Base-by-base conservation (phyloP, 2,329 filamentous ascomycete genomes). In the Hymenoscyphus occultus region DNA sequence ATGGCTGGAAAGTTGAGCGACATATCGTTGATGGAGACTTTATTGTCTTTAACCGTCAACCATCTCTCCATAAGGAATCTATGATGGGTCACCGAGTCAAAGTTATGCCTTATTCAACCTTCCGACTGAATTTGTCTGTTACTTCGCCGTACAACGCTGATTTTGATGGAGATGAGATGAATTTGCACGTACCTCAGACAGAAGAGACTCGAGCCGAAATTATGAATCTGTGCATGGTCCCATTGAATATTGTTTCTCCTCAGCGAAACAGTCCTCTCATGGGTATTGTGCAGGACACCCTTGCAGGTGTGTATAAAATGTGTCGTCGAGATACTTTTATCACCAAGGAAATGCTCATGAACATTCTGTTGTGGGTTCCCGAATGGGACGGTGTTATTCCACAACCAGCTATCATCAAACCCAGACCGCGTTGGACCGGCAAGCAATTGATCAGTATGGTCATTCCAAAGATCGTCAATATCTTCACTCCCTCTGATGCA, bases 121-220 rank as follows among this genome's bases (percentile, higher is more conserved):
- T 99, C 83, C 90, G 95, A 69, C 85, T 99, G 58, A 99, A 99
- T 75, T 79, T 99, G 71, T 99, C 95, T 0, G 95, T 99, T 75
- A 99, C 96, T 0, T 96, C 93, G 35, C 95, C 95, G 0, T 99
- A 99, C 83, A 99, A 99, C 81, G 95, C 95, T 73, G 95, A 99
- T 91, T 99, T 99, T 80, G 95, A 99, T 76, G 95, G 95, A 80
- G 95, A 99, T 77, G 95, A 99, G 80, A 99, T 99, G 95, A 99
- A 99, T 77, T 87, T 99, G 80, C 95, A 99, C 85, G 96, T 99
- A 61, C 96, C 95, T 3, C 95, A 99, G 76, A 95, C 91, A 45
- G 93, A 99, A 76, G 96, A 99, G 78, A 96, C 96, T 40, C 90
- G 95, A 67, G 93, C 96, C 57, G 95, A 99, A 78, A 87, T 99